These are phyloP conservation scores for Phaeolepiota aurea DNA, from an alignment of 768 basidiomycete species.

Conservation along the genomic window DNA sequence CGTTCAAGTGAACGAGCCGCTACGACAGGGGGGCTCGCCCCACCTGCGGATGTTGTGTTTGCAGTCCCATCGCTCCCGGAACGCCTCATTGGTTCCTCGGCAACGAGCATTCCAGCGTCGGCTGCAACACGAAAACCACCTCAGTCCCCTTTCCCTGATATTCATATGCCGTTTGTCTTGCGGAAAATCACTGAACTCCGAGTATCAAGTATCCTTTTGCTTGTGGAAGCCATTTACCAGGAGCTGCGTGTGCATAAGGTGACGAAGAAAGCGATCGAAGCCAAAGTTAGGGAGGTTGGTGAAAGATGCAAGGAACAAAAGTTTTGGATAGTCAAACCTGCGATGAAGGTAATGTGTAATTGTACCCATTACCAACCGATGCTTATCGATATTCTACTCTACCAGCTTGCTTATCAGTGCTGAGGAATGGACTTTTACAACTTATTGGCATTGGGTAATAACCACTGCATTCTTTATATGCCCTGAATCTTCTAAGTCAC, in stretches of 20 bases:
- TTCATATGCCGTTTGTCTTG: constrained; percentile 50
- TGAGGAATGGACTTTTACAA: background rate
- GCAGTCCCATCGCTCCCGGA: constrained; percentile 40
- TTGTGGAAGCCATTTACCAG: constrained; percentile 68
- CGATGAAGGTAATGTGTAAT: constrained; percentile 16
- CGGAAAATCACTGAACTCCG: constrained; percentile 54
- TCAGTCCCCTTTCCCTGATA: constrained; percentile 64
- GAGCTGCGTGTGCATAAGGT: constrained; percentile 62
- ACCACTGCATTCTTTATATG: too few species aligned
- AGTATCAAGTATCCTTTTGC: constrained; percentile 52
- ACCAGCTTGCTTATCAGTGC: background rate
- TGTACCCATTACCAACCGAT: background rate
- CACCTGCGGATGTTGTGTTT: constrained; percentile 21
- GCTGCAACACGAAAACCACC: constrained; percentile 39
- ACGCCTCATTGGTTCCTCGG: constrained; percentile 14
- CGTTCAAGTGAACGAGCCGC: constrained; percentile 18
- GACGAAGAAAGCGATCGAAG: constrained; percentile 80
- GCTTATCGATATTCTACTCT: background rate
- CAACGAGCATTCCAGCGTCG: constrained; percentile 5
- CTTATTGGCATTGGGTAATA: too few species aligned
- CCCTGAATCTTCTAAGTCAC: too few species aligned
- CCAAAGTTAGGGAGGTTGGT: constrained; percentile 68
- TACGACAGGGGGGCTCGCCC: constrained; percentile 6
- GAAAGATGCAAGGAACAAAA: constrained; percentile 70
- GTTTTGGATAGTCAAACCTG: constrained; percentile 62